Conservation (phyloP, 495 filamentous ascomycete genomes). For the Trichocladium uniseriatum region DNA sequence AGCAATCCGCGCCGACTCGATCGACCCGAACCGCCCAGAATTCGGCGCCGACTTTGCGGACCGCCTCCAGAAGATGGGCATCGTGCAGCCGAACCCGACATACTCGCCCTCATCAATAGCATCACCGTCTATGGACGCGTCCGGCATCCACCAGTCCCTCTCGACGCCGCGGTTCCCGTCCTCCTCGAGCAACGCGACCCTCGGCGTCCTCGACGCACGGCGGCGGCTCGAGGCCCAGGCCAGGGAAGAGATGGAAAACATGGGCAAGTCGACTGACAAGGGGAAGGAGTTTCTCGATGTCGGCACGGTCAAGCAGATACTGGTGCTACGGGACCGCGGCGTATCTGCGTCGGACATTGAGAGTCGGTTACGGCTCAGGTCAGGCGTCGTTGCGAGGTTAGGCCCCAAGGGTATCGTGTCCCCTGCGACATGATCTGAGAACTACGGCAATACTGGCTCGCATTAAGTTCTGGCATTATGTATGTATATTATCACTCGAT, state of each 20-base stretch:
- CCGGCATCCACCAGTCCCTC: conserved; percentile 2
- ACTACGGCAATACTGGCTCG: not conserved
- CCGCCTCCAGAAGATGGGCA: conserved; percentile 38
- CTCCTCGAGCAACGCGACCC: conserved; percentile 28
- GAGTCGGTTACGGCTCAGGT: conserved; percentile 26
- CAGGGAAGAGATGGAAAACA: conserved; percentile 28
- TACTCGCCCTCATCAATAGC: conserved; percentile 39
- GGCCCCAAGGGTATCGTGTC: conserved; percentile 27
- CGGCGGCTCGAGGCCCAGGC: conserved; percentile 29
- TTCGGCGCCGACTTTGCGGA: conserved; percentile 27
- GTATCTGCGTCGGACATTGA: conserved; percentile 28
- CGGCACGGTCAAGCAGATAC: conserved; percentile 26
- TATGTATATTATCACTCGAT: conserved; percentile 6
- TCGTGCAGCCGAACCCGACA: conserved; percentile 40
- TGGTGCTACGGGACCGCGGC: conserved; percentile 29
- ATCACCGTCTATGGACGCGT: conserved; percentile 9
- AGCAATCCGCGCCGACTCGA: conserved; percentile 28
- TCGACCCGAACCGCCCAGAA: conserved; percentile 19
- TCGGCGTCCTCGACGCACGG: conserved; percentile 34
- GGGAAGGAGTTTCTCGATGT: conserved; percentile 36
- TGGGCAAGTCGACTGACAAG: conserved; percentile 15
- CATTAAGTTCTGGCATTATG: not conserved
- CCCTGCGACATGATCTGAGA: conserved; percentile 4
- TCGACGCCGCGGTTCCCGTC: conserved; percentile 22
- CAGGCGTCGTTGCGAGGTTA: conserved; percentile 31